These are phyloP conservation scores for Amesomyces nigricolor DNA, from an alignment of 2,329 filamentous ascomycete species.

Conservation along the genomic window DNA sequence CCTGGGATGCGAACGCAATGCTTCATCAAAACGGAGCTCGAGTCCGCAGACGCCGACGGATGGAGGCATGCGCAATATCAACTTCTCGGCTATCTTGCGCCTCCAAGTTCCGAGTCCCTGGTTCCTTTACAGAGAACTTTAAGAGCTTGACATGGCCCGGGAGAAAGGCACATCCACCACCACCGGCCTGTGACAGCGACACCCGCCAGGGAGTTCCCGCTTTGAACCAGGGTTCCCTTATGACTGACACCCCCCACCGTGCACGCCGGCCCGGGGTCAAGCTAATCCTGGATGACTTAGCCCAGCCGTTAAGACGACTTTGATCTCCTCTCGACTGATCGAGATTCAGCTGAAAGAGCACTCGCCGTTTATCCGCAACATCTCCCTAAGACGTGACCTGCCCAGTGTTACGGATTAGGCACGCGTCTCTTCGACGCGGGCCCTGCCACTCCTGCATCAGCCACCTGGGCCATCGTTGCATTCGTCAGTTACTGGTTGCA, in stretches of 20 bases:
- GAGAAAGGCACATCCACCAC: slow-evolving; percentile 6
- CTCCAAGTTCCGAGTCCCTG: background rate
- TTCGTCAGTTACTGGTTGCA: slow-evolving; percentile 14
- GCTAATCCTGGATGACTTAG: slow-evolving; percentile 21
- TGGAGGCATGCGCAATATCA: background rate
- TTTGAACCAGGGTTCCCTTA: slow-evolving; percentile 20
- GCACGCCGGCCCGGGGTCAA: slow-evolving; percentile 17
- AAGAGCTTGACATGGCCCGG: slow-evolving; percentile 10
- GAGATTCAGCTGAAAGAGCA: slow-evolving; percentile 15
- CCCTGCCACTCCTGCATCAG: slow-evolving; percentile 9
- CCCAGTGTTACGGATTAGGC: slow-evolving; percentile 8
- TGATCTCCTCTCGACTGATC: slow-evolving; percentile 18
- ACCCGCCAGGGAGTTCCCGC: slow-evolving; percentile 10
- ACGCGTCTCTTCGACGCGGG: slow-evolving; percentile 7
- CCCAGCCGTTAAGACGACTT: slow-evolving; percentile 16
- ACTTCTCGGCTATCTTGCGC: background rate
- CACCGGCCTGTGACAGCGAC: slow-evolving; percentile 11
- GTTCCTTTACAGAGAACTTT: background rate
- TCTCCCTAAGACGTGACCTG: slow-evolving; percentile 8
- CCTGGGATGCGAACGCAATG: too few relatives aligned
- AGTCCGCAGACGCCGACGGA: too few relatives aligned
- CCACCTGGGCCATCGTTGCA: slow-evolving; percentile 14
- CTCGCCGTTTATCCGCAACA: slow-evolving; percentile 13
- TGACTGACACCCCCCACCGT: slow-evolving; percentile 16
- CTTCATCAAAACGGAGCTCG: too few relatives aligned